Evolutionary conservation across 495 filamentous ascomycete species (phyloP).

Genomic region (Evernia prunastri): DNA sequence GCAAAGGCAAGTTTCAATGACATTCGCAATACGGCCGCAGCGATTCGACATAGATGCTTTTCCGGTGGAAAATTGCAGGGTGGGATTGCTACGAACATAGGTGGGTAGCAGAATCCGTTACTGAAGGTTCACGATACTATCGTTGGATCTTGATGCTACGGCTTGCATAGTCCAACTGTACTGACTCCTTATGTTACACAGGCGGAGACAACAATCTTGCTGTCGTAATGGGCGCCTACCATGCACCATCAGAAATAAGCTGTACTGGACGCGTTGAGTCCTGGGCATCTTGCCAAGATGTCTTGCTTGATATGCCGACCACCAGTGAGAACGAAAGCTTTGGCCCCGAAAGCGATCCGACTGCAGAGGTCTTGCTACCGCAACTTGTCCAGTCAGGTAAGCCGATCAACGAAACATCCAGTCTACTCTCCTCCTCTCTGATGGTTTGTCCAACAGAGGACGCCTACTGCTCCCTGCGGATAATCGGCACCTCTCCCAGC

Average conservation of each 20-base stretch:
- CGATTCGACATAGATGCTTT: neutral
- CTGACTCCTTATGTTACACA: neutral
- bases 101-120: neutral
- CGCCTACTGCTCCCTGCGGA: neutral
- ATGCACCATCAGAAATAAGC: neutral
- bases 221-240: neutral
- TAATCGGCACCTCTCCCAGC: neutral
- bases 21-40: neutral
- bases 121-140: neutral
- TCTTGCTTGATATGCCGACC: neutral
- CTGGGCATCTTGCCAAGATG: neutral
- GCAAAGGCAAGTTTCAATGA: neutral
- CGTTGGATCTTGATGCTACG: neutral
- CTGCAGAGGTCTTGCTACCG: neutral
- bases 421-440: neutral
- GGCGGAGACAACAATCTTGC: neutral
- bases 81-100: constrained; percentile 1
- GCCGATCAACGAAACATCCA: neutral
- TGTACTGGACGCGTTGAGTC: neutral
- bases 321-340: neutral
- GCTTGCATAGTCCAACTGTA: too few species aligned
- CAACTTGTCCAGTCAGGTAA: neutral
- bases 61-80: neutral
- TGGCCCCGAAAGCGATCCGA: neutral
- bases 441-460: neutral